phyloP scores from a whole-genome alignment of 371 early-diverging fungal species.

The Syncephalastrum contaminatum region DNA sequence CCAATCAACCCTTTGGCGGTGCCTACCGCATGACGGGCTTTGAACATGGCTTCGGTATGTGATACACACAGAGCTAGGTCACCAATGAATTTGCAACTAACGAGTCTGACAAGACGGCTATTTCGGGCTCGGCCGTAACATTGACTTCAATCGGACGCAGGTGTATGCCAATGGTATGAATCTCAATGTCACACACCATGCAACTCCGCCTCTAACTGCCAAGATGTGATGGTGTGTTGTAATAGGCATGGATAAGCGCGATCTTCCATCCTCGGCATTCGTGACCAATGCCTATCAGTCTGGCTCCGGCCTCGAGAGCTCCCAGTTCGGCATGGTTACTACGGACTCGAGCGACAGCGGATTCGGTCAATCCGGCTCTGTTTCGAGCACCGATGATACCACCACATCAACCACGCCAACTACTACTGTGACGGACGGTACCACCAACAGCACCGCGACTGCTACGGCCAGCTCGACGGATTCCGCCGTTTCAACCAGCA shows the following conservation, averaged over 20 bases:
- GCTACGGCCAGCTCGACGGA: not conserved
- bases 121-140: constrained; percentile 43
- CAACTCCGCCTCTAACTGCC: not conserved
- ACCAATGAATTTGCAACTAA: too few species aligned
- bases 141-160: constrained; percentile 31
- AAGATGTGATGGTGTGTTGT: constrained; percentile 5
- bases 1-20: constrained; percentile 43
- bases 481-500: not conserved
- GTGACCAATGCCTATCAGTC: constrained; percentile 41
- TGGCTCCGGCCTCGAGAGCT: constrained; percentile 34
- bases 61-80: too few species aligned
- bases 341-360: constrained; percentile 15
- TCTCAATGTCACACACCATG: constrained; percentile 9
- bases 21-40: constrained; percentile 48
- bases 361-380: constrained; percentile 26
- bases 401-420: constrained; percentile 1
- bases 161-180: constrained; percentile 11
- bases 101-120: constrained; percentile 32
- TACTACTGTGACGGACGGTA: not conserved
- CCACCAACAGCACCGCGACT: constrained; percentile 6
- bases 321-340: constrained; percentile 44
- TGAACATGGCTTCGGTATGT: constrained; percentile 41
- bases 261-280: constrained; percentile 29
- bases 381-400: constrained; percentile 4
- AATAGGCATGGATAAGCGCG: constrained; percentile 1